Conservation (phyloP, 495 filamentous ascomycete genomes). For the Lasiosphaeria hispida region DNA sequence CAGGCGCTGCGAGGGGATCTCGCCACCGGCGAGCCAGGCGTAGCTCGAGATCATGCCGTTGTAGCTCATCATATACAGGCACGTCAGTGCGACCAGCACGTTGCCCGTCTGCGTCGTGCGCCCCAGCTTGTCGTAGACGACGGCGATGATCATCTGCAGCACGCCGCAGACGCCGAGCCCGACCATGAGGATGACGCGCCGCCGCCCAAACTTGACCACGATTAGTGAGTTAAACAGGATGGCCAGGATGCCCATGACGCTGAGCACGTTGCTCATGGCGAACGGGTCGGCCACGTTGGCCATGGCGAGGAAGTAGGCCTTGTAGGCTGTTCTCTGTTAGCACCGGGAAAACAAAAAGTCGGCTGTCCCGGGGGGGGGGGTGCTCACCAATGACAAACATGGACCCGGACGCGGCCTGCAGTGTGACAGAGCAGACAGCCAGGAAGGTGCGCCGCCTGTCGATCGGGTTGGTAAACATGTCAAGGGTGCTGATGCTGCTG, state of each 20-base stretch:
- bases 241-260: conserved; percentile 54
- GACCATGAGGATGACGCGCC: conserved; percentile 50
- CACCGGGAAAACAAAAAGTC: too few relatives aligned
- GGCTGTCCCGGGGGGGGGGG: too few relatives aligned
- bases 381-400: conserved; percentile 60
- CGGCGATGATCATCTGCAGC: conserved; percentile 53
- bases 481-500: conserved; percentile 40
- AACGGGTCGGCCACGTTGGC: conserved; percentile 58
- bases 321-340: conserved; percentile 42
- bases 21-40: conserved; percentile 60
- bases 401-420: conserved; percentile 57
- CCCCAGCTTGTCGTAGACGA: conserved; percentile 50
- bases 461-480: conserved; percentile 54
- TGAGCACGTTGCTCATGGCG: conserved; percentile 57
- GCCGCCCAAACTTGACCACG: conserved; percentile 53
- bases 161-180: conserved; percentile 55
- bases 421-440: conserved; percentile 49
- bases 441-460: conserved; percentile 52
- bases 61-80: conserved; percentile 57
- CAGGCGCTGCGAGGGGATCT: conserved; percentile 55
- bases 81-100: conserved; percentile 52
- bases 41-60: conserved; percentile 56
- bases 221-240: conserved; percentile 54
- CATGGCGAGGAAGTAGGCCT: conserved; percentile 67
- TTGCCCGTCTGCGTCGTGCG: conserved; percentile 48